phyloP scores from a whole-genome alignment of 2,329 filamentous ascomycete species.

The Cladosporium sp. region DNA sequence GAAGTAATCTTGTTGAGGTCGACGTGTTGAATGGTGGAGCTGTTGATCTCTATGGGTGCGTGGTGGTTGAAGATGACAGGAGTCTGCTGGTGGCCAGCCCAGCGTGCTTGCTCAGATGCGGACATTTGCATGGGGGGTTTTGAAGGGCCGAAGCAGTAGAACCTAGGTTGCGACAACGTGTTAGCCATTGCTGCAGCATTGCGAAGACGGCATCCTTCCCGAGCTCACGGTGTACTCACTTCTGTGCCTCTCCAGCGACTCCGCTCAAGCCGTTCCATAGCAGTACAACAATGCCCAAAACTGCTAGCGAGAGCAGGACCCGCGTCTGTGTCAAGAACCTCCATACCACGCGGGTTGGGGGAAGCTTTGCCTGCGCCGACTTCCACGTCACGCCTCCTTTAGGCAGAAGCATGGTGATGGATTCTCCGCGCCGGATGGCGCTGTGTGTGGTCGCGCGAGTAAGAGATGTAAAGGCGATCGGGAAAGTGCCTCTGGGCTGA shows the following conservation, averaged over 20 bases:
- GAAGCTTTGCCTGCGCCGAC: constrained; percentile 73
- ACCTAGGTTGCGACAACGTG: constrained; percentile 52
- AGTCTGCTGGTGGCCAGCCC: constrained; percentile 83
- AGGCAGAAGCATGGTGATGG: constrained; percentile 70
- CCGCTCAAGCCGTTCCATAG: constrained; percentile 83
- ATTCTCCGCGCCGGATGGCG: constrained; percentile 9
- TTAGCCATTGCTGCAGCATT: neutral
- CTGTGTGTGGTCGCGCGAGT: constrained; percentile 6
- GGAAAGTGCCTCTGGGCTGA: neutral
- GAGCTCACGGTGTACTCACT: constrained; percentile 47
- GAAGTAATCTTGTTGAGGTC: constrained; percentile 83
- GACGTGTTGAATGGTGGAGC: constrained; percentile 70
- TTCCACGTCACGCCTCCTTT: constrained; percentile 93
- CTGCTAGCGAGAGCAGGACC: constrained; percentile 68
- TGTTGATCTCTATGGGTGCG: constrained; percentile 78
- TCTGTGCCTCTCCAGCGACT: constrained; percentile 84
- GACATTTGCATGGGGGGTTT: constrained; percentile 97
- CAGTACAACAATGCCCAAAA: constrained; percentile 69
- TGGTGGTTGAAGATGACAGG: constrained; percentile 97
- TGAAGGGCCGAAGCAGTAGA: constrained; percentile 93
- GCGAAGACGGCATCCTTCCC: no score
- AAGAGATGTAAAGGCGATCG: neutral
- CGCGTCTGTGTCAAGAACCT: constrained; percentile 69
- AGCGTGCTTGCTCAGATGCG: constrained; percentile 81
- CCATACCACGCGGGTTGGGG: constrained; percentile 63